Evolutionary conservation across 1,139 yeast genomes (phyloP), one percentile per base, ranked within the genome.

Genomic region (Diutina mesorugosa): DNA sequence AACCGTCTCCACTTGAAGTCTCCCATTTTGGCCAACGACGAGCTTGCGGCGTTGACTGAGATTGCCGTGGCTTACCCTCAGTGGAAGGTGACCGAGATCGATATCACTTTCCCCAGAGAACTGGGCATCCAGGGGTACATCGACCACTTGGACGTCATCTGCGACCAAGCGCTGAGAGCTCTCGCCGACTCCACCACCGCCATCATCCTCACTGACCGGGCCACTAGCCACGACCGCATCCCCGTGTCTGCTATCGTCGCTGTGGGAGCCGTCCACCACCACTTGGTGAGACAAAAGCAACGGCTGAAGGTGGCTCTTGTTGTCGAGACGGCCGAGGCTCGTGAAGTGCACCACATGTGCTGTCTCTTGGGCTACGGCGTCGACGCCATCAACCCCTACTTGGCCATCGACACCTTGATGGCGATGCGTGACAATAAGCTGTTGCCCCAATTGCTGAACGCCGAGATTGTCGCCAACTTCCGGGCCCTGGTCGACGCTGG

Each of bases 211-310:
- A 79, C 91, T 59, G 99, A 93, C 72, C 79, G 83, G 62, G 74
- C 73, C 38, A 76, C 89, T 55, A 70, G 79, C 56, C 75, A 80
- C 26, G 76, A 79, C 47, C 81, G 91, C 61, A 81, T 93, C 51
- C 83, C 98, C 30, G 81, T 93, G 54, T 86, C 96, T 56, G 89
- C 96, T n/a, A 76, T 93, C 65, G 79, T 91, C 64, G 98, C 99
- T n/a, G 78, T 87, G 58, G 97, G 98, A 73, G 95, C 98, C 46
- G 96, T 93, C 58, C 99, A 93, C 72, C 98, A 93, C 71, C 96
- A 90, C 70, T 79, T 93, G 70, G 97, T 93, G 60, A 83, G 96
- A 72, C 95, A 90, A 70, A 93, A 91, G 75, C 96, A 89, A 71
- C 90, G 99, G 72, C 88, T 98, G 47, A 89, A 90, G 70, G 97